Evolutionary conservation across 1,284 basidiomycete genomes (phyloP).

Genomic region (Cystobasidium slooffiae): DNA sequence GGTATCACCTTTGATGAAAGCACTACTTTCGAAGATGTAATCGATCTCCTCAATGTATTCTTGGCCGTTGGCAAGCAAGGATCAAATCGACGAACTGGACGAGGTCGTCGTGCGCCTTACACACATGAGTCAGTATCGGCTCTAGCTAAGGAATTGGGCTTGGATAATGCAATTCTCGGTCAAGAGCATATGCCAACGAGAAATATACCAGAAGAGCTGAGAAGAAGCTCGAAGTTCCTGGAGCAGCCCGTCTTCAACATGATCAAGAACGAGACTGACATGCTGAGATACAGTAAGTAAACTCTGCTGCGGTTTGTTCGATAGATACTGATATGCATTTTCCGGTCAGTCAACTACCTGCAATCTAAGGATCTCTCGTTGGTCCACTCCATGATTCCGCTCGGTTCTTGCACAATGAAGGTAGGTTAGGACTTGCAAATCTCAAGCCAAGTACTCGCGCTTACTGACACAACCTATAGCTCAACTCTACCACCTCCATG

Average conservation of each 20-base stretch:
- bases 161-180: conserved; percentile 51
- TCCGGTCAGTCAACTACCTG: conserved; percentile 70
- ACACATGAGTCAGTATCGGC: conserved; percentile 57
- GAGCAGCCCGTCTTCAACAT: conserved; percentile 84
- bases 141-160: conserved; percentile 54
- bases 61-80: conserved; percentile 59
- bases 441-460: conserved; percentile 59
- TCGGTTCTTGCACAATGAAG: conserved; percentile 69
- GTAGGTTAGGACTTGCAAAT: conserved; percentile 52
- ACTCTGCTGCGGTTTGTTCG: not conserved
- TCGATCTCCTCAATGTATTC: conserved; percentile 82
- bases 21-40: conserved; percentile 66
- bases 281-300: conserved; percentile 70
- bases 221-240: conserved; percentile 76
- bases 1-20: conserved; percentile 94
- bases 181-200: conserved; percentile 45
- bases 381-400: conserved; percentile 94
- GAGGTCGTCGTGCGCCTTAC: conserved; percentile 44
- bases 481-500: conserved; percentile 97
- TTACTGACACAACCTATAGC: conserved; percentile 72
- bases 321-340: not conserved
- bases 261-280: conserved; percentile 96
- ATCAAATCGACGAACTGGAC: conserved; percentile 42
- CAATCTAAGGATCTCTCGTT: conserved; percentile 94
- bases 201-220: conserved; percentile 65